Conservation (phyloP, 257 asterid genomes). For the Solanum microdontum region DNA sequence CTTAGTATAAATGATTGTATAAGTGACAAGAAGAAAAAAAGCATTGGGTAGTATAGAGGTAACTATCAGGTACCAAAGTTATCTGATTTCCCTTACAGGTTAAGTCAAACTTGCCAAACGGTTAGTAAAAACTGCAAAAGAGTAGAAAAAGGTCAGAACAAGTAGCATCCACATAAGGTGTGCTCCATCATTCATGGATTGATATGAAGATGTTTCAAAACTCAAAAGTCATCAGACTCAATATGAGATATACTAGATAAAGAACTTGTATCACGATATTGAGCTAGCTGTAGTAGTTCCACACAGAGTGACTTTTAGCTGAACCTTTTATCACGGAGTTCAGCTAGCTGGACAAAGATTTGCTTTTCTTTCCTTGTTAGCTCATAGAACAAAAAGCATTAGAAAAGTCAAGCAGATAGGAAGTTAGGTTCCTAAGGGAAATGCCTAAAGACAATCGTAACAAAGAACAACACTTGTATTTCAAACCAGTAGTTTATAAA, state of each 20-base stretch:
- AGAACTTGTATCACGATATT: background rate
- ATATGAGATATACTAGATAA: background rate
- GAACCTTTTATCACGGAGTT: background rate
- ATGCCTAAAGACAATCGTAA: background rate
- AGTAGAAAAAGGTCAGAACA: background rate
- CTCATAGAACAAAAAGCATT: background rate
- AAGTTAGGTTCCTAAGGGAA: background rate
- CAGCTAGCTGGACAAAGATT: background rate
- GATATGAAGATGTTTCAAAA: background rate
- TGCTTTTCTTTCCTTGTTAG: background rate
- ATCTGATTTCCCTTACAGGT: background rate
- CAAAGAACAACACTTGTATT: background rate
- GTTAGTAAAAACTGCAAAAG: background rate
- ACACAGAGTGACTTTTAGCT: background rate
- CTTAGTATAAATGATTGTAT: background rate
- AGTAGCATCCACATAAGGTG: background rate
- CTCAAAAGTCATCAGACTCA: background rate
- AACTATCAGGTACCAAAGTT: background rate
- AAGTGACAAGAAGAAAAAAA: background rate
- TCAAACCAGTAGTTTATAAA: background rate
- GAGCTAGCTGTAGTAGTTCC: background rate
- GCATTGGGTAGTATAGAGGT: background rate
- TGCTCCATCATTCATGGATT: background rate
- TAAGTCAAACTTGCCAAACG: background rate
- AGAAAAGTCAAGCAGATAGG: background rate